Percentiles rank a stretch among this genome's conserved stretches.
Evolutionary conservation across 208 protist species (phyloP).

Genomic region (Trypanosomatidae sp.): DNA sequence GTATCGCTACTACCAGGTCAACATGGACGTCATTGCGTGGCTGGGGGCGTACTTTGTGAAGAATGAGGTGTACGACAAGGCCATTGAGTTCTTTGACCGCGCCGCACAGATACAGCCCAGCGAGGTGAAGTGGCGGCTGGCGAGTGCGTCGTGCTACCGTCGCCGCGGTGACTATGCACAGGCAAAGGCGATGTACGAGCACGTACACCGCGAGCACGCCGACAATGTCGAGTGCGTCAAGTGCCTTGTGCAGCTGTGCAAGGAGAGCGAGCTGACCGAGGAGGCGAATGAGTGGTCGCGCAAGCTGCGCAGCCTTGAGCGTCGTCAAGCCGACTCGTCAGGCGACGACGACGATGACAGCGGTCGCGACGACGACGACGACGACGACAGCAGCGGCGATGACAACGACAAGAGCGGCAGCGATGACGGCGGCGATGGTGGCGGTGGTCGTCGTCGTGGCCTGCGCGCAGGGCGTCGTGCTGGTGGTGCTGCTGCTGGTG

Average conservation of each 20-base stretch:
- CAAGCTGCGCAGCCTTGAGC: slow-evolving; percentile 67
- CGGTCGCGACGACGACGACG: slow-evolving; percentile 5
- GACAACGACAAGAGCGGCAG: slow-evolving; percentile 3
- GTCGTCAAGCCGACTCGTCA: slow-evolving; percentile 26
- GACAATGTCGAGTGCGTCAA: slow-evolving; percentile 93
- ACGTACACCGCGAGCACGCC: slow-evolving; percentile 85
- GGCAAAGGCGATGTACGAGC: slow-evolving; percentile 90
- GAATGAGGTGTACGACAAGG: slow-evolving; percentile 95
- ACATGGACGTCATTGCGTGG: slow-evolving; percentile 97
- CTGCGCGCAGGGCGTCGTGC: too few relatives aligned
- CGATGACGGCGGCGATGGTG: slow-evolving; percentile 1
- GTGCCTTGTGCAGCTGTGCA: slow-evolving; percentile 92
- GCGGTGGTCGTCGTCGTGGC: too few relatives aligned
- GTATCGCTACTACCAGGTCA: slow-evolving; percentile 94
- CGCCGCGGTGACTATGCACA: slow-evolving; percentile 84
- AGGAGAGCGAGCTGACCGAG: slow-evolving; percentile 75
- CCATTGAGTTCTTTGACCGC: slow-evolving; percentile 94
- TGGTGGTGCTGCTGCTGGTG: too few relatives aligned
- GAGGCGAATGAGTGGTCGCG: slow-evolving; percentile 89
- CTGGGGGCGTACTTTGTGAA: slow-evolving; percentile 96
- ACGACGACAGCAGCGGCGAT: not conserved
- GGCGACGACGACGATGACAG: slow-evolving; percentile 11
- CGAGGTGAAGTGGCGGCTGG: slow-evolving; percentile 95
- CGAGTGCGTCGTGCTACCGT: slow-evolving; percentile 93
- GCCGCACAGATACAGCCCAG: slow-evolving; percentile 92